Evolutionary conservation across 2,329 filamentous ascomycete species (phyloP).

Genomic region (Diaporthe caulivora): DNA sequence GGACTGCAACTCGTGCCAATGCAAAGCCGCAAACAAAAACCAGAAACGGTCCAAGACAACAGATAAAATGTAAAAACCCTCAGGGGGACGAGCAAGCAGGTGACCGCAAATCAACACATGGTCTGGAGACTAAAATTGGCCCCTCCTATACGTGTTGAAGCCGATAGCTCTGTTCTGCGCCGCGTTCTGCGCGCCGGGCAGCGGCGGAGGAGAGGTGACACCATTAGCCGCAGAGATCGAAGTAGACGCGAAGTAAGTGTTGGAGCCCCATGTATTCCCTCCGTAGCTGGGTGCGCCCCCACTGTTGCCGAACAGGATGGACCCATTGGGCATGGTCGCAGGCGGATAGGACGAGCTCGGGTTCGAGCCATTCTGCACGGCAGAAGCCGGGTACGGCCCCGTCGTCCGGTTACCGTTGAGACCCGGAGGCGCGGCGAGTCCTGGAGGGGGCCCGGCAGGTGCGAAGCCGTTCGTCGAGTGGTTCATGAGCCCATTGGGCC

Average conservation of each 20-base stretch:
- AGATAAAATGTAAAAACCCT: slow-evolving; percentile 12
- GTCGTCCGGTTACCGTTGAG: slow-evolving; percentile 56
- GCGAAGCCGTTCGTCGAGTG: slow-evolving; percentile 71
- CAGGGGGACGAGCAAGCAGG: not conserved
- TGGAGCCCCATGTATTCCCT: slow-evolving; percentile 29
- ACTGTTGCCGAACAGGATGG: not conserved
- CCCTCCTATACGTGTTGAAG: slow-evolving; percentile 22
- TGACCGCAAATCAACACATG: not conserved
- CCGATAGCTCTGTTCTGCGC: not conserved
- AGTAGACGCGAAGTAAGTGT: slow-evolving; percentile 12
- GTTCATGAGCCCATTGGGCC: slow-evolving; percentile 70
- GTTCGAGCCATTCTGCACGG: slow-evolving; percentile 23
- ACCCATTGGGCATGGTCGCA: slow-evolving; percentile 11
- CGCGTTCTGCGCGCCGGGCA: slow-evolving; percentile 10
- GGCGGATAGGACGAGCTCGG: slow-evolving; percentile 23
- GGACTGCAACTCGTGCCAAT: slow-evolving; percentile 21
- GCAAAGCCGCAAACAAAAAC: slow-evolving; percentile 19
- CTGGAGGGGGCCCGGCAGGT: slow-evolving; percentile 83
- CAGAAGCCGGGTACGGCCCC: slow-evolving; percentile 18
- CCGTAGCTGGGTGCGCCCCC: slow-evolving; percentile 15
- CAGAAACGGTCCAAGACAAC: not conserved
- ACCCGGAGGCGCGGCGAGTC: slow-evolving; percentile 81
- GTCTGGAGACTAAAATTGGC: slow-evolving; percentile 10
- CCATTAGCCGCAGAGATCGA: slow-evolving; percentile 7
- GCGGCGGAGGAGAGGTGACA: slow-evolving; percentile 1